Evolutionary conservation across 495 filamentous ascomycete species (phyloP).

Genomic region (Talaromyces nanjingensis): DNA sequence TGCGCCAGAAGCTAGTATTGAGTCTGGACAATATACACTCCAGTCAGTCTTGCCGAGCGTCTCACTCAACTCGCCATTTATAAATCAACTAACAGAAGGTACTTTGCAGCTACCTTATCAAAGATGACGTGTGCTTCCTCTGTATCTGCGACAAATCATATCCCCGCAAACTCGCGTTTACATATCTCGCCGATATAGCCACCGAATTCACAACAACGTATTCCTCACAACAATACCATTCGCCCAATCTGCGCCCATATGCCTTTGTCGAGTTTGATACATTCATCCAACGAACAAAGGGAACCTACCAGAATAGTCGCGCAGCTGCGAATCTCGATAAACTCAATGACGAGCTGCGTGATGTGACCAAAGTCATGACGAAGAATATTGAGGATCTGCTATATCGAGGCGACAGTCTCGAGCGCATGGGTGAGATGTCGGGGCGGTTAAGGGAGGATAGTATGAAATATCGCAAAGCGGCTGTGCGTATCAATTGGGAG

Average conservation of each 20-base stretch:
- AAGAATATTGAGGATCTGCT: conserved; percentile 99
- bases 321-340: conserved; percentile 82
- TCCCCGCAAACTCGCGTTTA: conserved; percentile 97
- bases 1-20: conserved; percentile 87
- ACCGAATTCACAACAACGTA: conserved; percentile 90
- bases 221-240: conserved; percentile 60
- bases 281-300: conserved; percentile 88
- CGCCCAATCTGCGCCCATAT: conserved; percentile 75
- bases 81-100: neutral
- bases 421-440: conserved; percentile 95
- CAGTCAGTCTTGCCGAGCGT: conserved; percentile 51
- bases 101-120: conserved; percentile 68
- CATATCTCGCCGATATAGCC: conserved; percentile 89
- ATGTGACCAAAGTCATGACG: conserved; percentile 99
- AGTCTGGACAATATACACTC: conserved; percentile 74
- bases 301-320: conserved; percentile 88
- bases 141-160: conserved; percentile 90
- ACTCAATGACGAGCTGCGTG: conserved; percentile 89
- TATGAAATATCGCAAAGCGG: conserved; percentile 85
- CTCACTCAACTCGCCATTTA: neutral
- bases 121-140: conserved; percentile 76
- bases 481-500: conserved; percentile 98
- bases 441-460: conserved; percentile 81
- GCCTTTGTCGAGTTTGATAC: conserved; percentile 97
- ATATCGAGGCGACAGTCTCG: conserved; percentile 89